These are phyloP conservation scores for Blastobotrys attinorum DNA, from an alignment of 805 yeast genomes.

Conservation along the genomic window DNA sequence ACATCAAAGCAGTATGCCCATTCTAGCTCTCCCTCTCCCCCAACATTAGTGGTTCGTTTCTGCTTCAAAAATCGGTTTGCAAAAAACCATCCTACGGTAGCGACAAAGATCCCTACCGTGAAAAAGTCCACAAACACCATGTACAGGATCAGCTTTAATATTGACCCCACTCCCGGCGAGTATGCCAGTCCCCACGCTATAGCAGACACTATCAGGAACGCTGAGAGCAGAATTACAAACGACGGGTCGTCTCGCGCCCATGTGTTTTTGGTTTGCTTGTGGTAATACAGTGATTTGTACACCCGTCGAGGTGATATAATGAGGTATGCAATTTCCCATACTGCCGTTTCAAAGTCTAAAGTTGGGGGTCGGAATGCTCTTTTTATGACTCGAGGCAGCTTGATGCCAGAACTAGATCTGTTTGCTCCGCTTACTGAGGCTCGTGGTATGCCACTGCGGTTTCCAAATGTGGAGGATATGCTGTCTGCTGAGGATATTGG, in stretches of 20 bases:
- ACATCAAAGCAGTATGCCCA: slow-evolving; percentile 95
- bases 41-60: slow-evolving; percentile 20
- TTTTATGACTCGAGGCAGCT: slow-evolving; percentile 24
- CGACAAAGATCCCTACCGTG: slow-evolving; percentile 55
- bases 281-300: slow-evolving; percentile 72
- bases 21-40: slow-evolving; percentile 47
- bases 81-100: slow-evolving; percentile 67
- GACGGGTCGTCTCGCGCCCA: slow-evolving; percentile 94
- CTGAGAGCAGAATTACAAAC: slow-evolving; percentile 65
- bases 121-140: slow-evolving; percentile 84
- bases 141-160: slow-evolving; percentile 59
- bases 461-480: background rate
- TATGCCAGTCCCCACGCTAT: slow-evolving; percentile 87
- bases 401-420: background rate
- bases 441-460: background rate
- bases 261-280: slow-evolving; percentile 66
- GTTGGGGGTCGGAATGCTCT: slow-evolving; percentile 66
- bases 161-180: slow-evolving; percentile 52
- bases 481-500: background rate
- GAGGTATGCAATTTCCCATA: slow-evolving; percentile 80
- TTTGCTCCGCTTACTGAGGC: background rate
- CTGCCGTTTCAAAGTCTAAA: slow-evolving; percentile 84
- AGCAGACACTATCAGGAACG: slow-evolving; percentile 63
- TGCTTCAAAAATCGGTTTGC: slow-evolving; percentile 52
- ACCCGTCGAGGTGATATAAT: slow-evolving; percentile 72